Conservation (phyloP, 805 yeast genomes). For the Yarrowia sp. region DNA sequence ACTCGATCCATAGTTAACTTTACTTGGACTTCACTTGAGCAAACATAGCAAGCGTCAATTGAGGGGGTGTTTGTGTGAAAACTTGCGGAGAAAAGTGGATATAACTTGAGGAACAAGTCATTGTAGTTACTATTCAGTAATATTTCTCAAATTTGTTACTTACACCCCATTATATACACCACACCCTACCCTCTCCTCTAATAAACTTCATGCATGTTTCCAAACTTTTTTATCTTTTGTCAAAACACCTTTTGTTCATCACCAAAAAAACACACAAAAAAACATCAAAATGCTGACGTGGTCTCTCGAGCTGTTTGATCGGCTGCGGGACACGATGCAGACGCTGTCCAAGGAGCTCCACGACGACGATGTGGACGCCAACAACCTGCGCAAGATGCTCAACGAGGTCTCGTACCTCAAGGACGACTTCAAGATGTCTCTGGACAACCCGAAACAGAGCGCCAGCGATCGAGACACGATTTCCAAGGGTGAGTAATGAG, state of each 20-base stretch:
- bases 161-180: no score
- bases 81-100: no score
- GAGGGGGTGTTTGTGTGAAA: not conserved
- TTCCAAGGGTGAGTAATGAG: slow-evolving; percentile 14
- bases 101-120: no score
- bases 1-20: no score
- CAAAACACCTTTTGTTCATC: not conserved
- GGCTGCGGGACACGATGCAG: slow-evolving; percentile 46
- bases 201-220: slow-evolving; percentile 8
- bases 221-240: slow-evolving; percentile 23
- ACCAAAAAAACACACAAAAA: not conserved
- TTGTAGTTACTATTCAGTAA: no score
- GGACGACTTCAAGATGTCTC: slow-evolving; percentile 50
- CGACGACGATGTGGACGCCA: slow-evolving; percentile 24
- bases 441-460: slow-evolving; percentile 51
- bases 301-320: slow-evolving; percentile 44
- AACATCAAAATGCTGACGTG: slow-evolving; percentile 30
- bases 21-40: not conserved
- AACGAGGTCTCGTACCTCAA: slow-evolving; percentile 24
- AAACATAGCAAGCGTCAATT: not conserved
- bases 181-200: no score
- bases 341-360: slow-evolving; percentile 29
- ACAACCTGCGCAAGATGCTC: slow-evolving; percentile 18
- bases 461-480: slow-evolving; percentile 24
- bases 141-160: no score